Evolutionary conservation across 164 flowering plant genomes (phyloP).

Genomic region (Tinospora cordifolia): DNA sequence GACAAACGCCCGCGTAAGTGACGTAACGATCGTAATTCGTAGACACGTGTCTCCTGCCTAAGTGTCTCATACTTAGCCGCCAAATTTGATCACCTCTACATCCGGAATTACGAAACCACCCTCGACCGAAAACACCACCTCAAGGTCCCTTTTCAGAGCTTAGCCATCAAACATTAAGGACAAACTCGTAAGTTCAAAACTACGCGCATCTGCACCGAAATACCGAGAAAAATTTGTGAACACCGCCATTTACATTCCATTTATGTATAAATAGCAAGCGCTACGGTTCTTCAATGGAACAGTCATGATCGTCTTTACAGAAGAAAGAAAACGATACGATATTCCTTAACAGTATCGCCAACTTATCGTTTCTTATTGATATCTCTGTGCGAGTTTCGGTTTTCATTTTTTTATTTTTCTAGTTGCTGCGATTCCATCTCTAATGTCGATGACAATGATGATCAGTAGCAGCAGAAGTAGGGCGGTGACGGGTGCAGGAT

Average conservation of each 20-base stretch:
- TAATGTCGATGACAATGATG: slow-evolving; percentile 15
- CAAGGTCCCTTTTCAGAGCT: neutral
- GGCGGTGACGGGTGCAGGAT: slow-evolving; percentile 10
- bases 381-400: neutral
- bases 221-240: neutral
- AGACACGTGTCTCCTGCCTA: no score
- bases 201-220: neutral
- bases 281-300: neutral
- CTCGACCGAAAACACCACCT: neutral
- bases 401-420: neutral
- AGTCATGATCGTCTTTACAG: neutral
- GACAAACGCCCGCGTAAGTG: no score
- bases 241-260: neutral
- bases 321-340: neutral
- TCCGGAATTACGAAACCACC: neutral
- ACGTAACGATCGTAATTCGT: no score
- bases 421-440: neutral
- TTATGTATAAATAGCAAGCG: neutral
- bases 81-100: neutral
- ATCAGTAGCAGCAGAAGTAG: slow-evolving; percentile 1
- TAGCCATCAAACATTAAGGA: neutral
- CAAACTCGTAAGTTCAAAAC: neutral
- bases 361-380: no score
- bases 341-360: neutral
- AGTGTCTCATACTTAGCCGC: neutral